Evolutionary conservation across 2,329 filamentous ascomycete genomes (phyloP), one percentile per base, ranked within the genome.

Genomic region (Chaetomium sp.): DNA sequence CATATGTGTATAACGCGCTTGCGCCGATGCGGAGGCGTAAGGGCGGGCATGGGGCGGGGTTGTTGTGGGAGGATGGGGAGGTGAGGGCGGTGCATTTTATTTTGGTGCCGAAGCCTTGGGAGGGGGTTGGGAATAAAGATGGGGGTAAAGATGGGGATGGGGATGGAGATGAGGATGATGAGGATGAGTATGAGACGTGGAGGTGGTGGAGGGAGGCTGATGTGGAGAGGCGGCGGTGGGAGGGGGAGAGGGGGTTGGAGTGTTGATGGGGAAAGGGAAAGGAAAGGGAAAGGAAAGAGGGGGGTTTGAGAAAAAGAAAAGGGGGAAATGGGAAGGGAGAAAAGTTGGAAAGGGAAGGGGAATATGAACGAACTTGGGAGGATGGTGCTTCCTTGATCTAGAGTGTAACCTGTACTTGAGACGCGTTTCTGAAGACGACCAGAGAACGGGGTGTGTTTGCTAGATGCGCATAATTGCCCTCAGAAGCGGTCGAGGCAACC

Each of bases 41-140:
- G 35, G 35, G 12, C 2, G 35, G 5, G 13, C 1, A 6, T 16
- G 35, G 35, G 23, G 49, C 7, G 12, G 38, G 8, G 23, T 10
- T 31, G 13, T 53, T 21, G 75, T 87, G 69, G 82, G 82, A 31
- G 12, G 85, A 88, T 69, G 82, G 82, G 21, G 72, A 76, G 49
- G 83, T 88, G 57, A 87, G 85, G 78, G 87, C 86, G 69, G 74
- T 88, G 6, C 86, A 88, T 71, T 87, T 85, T 66, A 87, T 88
- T 54, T 73, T 88, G 25, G 81, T 78, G 45, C 85, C 85, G 0
- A 88, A 88, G 75, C 86, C 86, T 2, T 88, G 86, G 86, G 79
- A 85, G 51, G 80, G 85, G 74, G 67, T 29, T 29, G 27, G 27
- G 21, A 6, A 25, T 3, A 12, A 13, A 7, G 47, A 50, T 3